Percentiles rank a stretch among this genome's conserved stretches.
Conservation (phyloP, 371 early-diverging fungal genomes). For the Umbelopsis sp. region DNA sequence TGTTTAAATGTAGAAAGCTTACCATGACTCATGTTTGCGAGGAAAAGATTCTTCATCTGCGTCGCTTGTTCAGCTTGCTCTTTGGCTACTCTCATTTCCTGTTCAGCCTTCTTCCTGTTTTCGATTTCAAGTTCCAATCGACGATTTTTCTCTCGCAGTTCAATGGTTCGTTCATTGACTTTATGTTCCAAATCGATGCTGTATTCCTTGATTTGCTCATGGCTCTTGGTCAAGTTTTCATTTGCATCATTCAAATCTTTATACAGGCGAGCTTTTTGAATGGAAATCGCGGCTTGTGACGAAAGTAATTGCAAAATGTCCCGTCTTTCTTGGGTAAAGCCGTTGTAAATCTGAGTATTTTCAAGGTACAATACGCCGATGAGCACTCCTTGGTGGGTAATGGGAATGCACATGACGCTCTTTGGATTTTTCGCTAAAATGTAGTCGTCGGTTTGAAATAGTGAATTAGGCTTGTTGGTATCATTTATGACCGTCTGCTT, state of each 20-base stretch:
- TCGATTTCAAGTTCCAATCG: slow-evolving; percentile 16
- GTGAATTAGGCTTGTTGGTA: neutral
- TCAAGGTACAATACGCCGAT: slow-evolving; percentile 20
- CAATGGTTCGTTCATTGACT: slow-evolving; percentile 16
- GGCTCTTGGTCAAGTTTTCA: slow-evolving; percentile 15
- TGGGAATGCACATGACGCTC: slow-evolving; percentile 18
- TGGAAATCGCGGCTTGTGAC: slow-evolving; percentile 21
- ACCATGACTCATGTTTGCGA: slow-evolving; percentile 24
- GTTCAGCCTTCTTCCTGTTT: slow-evolving; percentile 17
- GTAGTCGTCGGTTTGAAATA: slow-evolving; percentile 17
- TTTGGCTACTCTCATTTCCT: slow-evolving; percentile 17
- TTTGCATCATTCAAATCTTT: slow-evolving; percentile 18
- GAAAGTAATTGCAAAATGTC: slow-evolving; percentile 19
- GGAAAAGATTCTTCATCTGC: slow-evolving; percentile 21
- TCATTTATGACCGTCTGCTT: slow-evolving; percentile 16
- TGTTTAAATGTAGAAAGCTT: too few relatives aligned
- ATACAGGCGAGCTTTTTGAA: slow-evolving; percentile 19
- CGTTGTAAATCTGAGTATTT: slow-evolving; percentile 19
- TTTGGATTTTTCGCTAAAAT: slow-evolving; percentile 15
- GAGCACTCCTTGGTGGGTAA: slow-evolving; percentile 18
- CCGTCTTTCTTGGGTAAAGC: slow-evolving; percentile 18
- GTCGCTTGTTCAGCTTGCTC: slow-evolving; percentile 21
- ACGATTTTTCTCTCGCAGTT: slow-evolving; percentile 14
- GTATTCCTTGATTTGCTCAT: slow-evolving; percentile 23
- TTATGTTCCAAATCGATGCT: slow-evolving; percentile 19